These are phyloP conservation scores for Cyanidium caldarium DNA, from an alignment of 23 red algal species.

Conservation along the genomic window DNA sequence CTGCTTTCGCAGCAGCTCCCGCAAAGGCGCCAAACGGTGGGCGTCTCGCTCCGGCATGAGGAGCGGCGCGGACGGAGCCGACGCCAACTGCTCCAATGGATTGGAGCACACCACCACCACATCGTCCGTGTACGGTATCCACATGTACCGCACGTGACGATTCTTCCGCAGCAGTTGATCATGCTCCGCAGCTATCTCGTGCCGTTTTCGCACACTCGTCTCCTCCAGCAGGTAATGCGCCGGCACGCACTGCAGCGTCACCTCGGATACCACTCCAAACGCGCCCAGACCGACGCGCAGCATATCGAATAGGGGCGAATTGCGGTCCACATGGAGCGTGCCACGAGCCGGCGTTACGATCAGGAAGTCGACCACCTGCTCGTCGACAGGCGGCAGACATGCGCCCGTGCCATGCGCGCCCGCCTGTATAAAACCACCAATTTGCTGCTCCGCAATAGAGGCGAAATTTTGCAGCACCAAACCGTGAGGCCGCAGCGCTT, in stretches of 20 bases:
- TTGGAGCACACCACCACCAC: conserved; percentile 77
- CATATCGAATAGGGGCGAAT: conserved; percentile 26
- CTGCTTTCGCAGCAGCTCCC: conserved; percentile 18
- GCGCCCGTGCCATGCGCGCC: conserved; percentile 84
- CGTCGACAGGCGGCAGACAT: conserved; percentile 57
- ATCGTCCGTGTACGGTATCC: conserved; percentile 71
- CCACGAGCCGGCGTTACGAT: conserved; percentile 56
- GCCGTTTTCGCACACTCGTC: conserved; percentile 21
- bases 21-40: conserved; percentile 14
- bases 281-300: conserved; percentile 51
- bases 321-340: conserved; percentile 13
- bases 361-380: conserved; percentile 47
- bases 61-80: not conserved
- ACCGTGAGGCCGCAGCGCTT: conserved; percentile 39
- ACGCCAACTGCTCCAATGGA: conserved; percentile 5
- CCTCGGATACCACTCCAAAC: conserved; percentile 56
- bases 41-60: not conserved
- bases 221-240: conserved; percentile 50
- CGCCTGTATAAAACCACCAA: conserved; percentile 67
- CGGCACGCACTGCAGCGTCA: conserved; percentile 46
- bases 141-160: conserved; percentile 87
- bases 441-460: conserved; percentile 81
- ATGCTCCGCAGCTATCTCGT: conserved; percentile 30
- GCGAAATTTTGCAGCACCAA: conserved; percentile 65
- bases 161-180: conserved; percentile 21